Percentiles rank a stretch among this genome's conserved stretches.
phyloP scores from a whole-genome alignment of 371 early-diverging fungal genomes.

The Haplosporangium sp. region DNA sequence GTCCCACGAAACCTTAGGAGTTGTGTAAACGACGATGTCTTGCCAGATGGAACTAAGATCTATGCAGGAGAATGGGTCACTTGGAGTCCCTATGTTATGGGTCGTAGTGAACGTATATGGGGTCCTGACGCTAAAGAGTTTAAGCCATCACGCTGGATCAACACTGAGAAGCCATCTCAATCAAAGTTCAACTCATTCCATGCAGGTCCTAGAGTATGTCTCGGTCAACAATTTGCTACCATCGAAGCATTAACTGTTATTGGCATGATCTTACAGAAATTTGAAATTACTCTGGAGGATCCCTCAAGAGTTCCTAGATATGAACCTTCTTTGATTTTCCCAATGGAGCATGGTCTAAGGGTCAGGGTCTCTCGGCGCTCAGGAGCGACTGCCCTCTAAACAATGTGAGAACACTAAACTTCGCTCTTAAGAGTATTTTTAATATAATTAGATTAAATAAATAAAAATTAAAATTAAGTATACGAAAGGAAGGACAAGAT shows the following conservation, averaged over 20 bases:
- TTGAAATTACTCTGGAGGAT: conserved; percentile 54
- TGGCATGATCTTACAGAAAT: conserved; percentile 59
- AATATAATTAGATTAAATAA: too few relatives aligned
- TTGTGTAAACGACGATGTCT: conserved; percentile 67
- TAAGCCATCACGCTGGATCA: conserved; percentile 73
- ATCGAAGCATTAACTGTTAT: conserved; percentile 63
- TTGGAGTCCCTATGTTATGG: conserved; percentile 68
- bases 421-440: too few relatives aligned
- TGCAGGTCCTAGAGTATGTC: conserved; percentile 63
- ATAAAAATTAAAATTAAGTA: too few relatives aligned
- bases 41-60: conserved; percentile 71
- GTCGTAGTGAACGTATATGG: conserved; percentile 69
- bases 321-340: too few relatives aligned
- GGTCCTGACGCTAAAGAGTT: conserved; percentile 71
- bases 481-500: too few relatives aligned
- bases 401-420: too few relatives aligned
- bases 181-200: conserved; percentile 58
- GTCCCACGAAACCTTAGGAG: conserved; percentile 55
- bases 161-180: conserved; percentile 32
- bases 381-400: too few relatives aligned
- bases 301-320: conserved; percentile 7
- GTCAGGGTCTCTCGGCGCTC: too few relatives aligned
- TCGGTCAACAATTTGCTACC: conserved; percentile 64
- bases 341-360: too few relatives aligned
- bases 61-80: conserved; percentile 60